phyloP scores from a whole-genome alignment of 2,329 filamentous ascomycete species.

The Sordariomycetes sp. region DNA sequence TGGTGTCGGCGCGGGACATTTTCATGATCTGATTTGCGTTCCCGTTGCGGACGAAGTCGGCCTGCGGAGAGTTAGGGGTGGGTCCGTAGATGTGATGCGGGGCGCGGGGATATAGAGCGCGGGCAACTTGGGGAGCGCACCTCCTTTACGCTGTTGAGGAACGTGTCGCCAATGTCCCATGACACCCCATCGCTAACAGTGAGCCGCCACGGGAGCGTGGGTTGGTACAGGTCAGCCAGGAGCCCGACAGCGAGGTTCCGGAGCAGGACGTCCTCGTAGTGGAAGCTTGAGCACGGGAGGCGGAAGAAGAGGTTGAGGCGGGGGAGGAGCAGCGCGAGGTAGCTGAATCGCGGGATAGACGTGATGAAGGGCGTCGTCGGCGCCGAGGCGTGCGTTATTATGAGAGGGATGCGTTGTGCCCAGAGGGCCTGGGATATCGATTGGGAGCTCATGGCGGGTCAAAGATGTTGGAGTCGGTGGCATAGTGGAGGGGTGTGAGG shows the following conservation, averaged over 20 bases:
- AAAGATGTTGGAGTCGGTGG: background rate
- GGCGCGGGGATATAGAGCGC: background rate
- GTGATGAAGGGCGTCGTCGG: conserved; percentile 36
- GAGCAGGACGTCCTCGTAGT: conserved; percentile 39
- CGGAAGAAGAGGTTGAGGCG: conserved; percentile 39
- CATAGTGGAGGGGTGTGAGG: background rate
- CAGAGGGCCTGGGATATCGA: conserved; percentile 35
- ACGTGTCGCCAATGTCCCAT: conserved; percentile 50
- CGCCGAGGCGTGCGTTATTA: conserved; percentile 35
- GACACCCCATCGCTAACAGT: conserved; percentile 38
- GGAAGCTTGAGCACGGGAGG: conserved; percentile 42
- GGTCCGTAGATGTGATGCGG: background rate
- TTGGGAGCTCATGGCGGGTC: conserved; percentile 4
- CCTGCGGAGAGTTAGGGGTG: conserved; percentile 22
- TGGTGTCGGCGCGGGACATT: conserved; percentile 72
- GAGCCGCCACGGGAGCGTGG: conserved; percentile 38
- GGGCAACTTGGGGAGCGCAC: conserved; percentile 17
- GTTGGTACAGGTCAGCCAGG: conserved; percentile 43
- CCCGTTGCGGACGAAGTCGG: conserved; percentile 78
- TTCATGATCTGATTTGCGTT: conserved; percentile 86
- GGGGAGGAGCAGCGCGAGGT: conserved; percentile 42
- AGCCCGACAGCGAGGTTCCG: conserved; percentile 39
- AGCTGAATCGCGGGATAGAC: conserved; percentile 43
- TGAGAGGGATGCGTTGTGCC: conserved; percentile 37
- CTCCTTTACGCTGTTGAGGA: conserved; percentile 52